A percentile compares a stretch with the other conserved stretches of the same genome.
phyloP scores from a whole-genome alignment of 2,329 filamentous ascomycete genomes.

The Arthroderma sp. region DNA sequence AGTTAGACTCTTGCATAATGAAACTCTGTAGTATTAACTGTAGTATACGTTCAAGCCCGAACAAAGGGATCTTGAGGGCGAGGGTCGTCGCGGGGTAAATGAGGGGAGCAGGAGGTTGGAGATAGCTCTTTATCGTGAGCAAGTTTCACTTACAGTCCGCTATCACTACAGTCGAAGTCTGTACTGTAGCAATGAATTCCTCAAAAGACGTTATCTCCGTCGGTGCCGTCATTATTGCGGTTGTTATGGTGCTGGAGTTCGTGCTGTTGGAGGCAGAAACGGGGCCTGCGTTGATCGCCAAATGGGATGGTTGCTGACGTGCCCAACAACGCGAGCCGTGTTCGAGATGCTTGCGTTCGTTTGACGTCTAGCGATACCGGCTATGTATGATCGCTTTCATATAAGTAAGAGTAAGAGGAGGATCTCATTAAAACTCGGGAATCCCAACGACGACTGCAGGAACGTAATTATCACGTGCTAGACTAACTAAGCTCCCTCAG shows the following conservation, averaged over 20 bases:
- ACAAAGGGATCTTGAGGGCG: background rate
- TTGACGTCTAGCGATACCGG: too few relatives aligned
- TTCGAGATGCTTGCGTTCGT: too few relatives aligned
- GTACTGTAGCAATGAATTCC: conserved; percentile 57
- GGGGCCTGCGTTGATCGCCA: too few relatives aligned
- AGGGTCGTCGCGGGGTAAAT: conserved; percentile 12
- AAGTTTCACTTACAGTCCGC: conserved; percentile 60
- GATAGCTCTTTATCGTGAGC: background rate
- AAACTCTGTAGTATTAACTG: background rate
- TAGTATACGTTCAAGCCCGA: background rate
- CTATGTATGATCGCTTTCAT: too few relatives aligned
- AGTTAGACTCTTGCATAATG: conserved; percentile 9
- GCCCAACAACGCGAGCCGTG: too few relatives aligned
- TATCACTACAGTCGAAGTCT: conserved; percentile 65
- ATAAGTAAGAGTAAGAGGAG: too few relatives aligned
- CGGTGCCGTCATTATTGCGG: conserved; percentile 28
- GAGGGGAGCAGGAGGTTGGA: background rate
- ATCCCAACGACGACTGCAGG: too few relatives aligned
- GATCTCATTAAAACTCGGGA: too few relatives aligned
- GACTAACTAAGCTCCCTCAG: too few relatives aligned
- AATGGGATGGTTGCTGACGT: too few relatives aligned
- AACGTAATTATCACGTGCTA: too few relatives aligned
- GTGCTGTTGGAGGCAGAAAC: background rate
- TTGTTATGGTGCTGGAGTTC: conserved; percentile 7
- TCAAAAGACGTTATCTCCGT: conserved; percentile 48